These are phyloP conservation scores for Crithidia sp. DNA, from an alignment of 208 protist genomes.

Conservation along the genomic window DNA sequence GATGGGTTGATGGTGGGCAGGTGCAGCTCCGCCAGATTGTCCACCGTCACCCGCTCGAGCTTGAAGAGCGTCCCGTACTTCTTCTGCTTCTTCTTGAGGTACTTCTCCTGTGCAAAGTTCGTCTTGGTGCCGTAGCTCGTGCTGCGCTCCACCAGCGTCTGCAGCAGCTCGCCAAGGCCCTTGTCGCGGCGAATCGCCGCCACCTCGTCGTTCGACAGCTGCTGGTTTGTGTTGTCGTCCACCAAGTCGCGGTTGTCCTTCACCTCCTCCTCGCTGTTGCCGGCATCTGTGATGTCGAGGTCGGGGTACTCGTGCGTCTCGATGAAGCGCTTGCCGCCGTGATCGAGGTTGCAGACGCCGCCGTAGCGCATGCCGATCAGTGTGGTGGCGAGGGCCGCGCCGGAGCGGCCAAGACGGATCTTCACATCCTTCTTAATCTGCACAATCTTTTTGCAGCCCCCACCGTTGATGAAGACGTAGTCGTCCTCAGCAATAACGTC, in stretches of 20 bases:
- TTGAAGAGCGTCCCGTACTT: constrained; percentile 90
- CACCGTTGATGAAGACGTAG: constrained; percentile 85
- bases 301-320: constrained; percentile 83
- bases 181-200: constrained; percentile 73
- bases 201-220: constrained; percentile 80
- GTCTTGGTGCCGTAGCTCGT: constrained; percentile 89
- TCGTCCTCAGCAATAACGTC: constrained; percentile 72
- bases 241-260: constrained; percentile 86
- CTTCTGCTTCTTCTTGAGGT: constrained; percentile 91
- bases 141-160: constrained; percentile 83
- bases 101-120: constrained; percentile 92
- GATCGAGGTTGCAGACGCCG: constrained; percentile 73
- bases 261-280: constrained; percentile 42
- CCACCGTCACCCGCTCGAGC: constrained; percentile 72
- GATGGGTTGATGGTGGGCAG: constrained; percentile 83
- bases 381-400: constrained; percentile 59
- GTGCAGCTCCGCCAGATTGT: constrained; percentile 81
- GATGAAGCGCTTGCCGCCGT: constrained; percentile 56
- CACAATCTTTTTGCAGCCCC: constrained; percentile 68
- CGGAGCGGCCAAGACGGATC: constrained; percentile 72
- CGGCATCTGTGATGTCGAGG: constrained; percentile 75
- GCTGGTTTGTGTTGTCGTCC: constrained; percentile 83
- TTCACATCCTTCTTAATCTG: constrained; percentile 58
- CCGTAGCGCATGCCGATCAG: constrained; percentile 85
- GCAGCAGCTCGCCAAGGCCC: constrained; percentile 78